Percentiles rank a stretch among this genome's conserved stretches.
These are phyloP conservation scores for Leucaena leucocephala DNA, from an alignment of 306 rosid species.

Conservation along the genomic window DNA sequence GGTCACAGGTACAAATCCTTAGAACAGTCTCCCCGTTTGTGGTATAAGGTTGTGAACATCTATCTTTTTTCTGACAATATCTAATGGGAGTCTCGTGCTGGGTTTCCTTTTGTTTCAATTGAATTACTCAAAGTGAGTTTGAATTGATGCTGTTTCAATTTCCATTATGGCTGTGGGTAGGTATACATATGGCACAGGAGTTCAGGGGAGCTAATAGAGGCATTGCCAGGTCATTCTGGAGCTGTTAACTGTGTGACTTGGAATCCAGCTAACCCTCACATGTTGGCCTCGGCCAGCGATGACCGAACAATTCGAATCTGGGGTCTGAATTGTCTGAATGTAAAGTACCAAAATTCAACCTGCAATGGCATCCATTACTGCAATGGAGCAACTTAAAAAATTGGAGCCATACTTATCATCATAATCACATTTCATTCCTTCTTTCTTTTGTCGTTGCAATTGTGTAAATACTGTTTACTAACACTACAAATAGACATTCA, in stretches of 20 bases:
- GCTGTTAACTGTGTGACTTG: slow-evolving; percentile 94
- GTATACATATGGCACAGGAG: slow-evolving; percentile 88
- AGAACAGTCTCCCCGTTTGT: too few relatives aligned
- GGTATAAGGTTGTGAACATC: too few relatives aligned
- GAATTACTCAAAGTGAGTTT: not conserved
- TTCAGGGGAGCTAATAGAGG: slow-evolving; percentile 69
- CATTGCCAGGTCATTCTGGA: slow-evolving; percentile 90
- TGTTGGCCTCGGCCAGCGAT: slow-evolving; percentile 97
- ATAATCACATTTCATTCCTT: slow-evolving; percentile 32
- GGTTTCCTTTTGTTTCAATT: too few relatives aligned
- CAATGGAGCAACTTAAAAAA: slow-evolving; percentile 75
- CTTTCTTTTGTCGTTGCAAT: slow-evolving; percentile 57
- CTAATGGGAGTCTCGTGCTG: too few relatives aligned
- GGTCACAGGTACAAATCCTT: too few relatives aligned
- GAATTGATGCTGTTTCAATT: slow-evolving; percentile 25
- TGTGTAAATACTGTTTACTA: slow-evolving; percentile 75
- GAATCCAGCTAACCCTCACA: slow-evolving; percentile 92
- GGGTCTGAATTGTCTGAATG: slow-evolving; percentile 71
- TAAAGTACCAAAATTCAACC: slow-evolving; percentile 56
- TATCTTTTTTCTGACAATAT: too few relatives aligned
- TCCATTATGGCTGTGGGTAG: slow-evolving; percentile 41
- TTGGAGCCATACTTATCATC: slow-evolving; percentile 39
- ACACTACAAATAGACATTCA: slow-evolving; percentile 62
- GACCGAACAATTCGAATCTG: slow-evolving; percentile 94
- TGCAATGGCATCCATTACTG: slow-evolving; percentile 79